phyloP scores from a whole-genome alignment of 495 filamentous ascomycete genomes.

The Aspergillus heteromorphus region DNA sequence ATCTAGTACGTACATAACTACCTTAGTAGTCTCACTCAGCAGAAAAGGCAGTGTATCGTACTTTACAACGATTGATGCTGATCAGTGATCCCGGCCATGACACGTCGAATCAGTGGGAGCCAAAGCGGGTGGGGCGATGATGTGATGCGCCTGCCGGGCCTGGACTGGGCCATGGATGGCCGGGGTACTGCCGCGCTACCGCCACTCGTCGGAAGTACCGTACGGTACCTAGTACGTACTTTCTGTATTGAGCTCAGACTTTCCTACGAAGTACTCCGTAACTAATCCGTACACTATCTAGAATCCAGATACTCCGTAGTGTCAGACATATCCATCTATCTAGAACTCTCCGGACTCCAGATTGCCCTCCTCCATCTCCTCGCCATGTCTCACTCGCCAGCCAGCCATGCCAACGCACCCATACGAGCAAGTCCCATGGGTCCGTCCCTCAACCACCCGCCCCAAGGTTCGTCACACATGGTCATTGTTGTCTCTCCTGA shows the following conservation, averaged over 20 bases:
- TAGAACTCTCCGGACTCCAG: too few species aligned
- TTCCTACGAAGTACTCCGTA: too few species aligned
- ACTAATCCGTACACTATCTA: too few species aligned
- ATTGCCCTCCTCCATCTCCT: too few species aligned
- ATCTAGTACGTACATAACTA: too few species aligned
- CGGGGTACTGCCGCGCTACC: conserved; percentile 1
- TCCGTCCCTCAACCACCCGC: not conserved
- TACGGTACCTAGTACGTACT: too few species aligned
- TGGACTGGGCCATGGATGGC: conserved; percentile 17
- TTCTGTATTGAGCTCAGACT: too few species aligned
- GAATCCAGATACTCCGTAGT: too few species aligned
- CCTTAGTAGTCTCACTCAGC: too few species aligned
- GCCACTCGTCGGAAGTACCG: not conserved
- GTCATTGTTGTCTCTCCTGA: not conserved
- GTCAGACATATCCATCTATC: too few species aligned
- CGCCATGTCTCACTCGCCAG: not conserved
- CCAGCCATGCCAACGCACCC: not conserved
- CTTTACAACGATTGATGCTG: too few species aligned
- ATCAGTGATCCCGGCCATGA: not conserved
- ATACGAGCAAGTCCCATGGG: not conserved
- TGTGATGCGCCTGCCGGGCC: conserved; percentile 16
- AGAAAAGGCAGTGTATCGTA: too few species aligned
- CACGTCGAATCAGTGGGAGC: conserved; percentile 18
- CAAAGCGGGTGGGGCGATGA: conserved; percentile 14
- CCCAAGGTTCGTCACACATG: not conserved